Conservation (phyloP, 805 yeast species). For the Kuraishia capsulata region DNA sequence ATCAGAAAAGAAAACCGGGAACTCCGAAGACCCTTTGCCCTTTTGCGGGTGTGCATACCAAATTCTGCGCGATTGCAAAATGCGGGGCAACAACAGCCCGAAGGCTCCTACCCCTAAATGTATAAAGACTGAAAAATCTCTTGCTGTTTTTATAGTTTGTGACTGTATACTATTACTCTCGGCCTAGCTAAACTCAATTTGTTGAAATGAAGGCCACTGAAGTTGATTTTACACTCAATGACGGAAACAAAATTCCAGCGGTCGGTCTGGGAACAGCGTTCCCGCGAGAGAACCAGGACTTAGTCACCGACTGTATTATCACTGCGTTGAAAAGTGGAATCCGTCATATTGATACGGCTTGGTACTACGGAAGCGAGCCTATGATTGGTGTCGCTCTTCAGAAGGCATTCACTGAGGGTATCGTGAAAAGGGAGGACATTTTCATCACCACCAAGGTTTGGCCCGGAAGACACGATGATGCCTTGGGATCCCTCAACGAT, state of each 20-base stretch:
- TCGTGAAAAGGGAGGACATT: constrained; percentile 6
- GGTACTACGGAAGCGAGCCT: constrained; percentile 26
- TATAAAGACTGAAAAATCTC: too few relatives aligned
- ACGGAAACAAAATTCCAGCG: constrained; percentile 10
- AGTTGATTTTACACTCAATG: constrained; percentile 3
- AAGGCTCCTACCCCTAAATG: too few relatives aligned
- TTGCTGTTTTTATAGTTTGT: too few relatives aligned
- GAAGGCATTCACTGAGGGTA: constrained; percentile 5
- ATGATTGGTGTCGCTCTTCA: constrained; percentile 31
- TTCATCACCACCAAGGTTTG: constrained; percentile 13
- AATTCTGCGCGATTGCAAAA: too few relatives aligned
- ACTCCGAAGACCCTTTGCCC: too few relatives aligned
- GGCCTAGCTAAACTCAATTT: too few relatives aligned
- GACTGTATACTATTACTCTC: too few relatives aligned
- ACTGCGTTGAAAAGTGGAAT: constrained; percentile 27
- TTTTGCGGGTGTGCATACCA: too few relatives aligned
- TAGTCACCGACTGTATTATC: constrained; percentile 3
- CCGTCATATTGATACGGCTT: constrained; percentile 32
- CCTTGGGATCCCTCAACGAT: constrained; percentile 22
- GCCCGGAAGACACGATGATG: constrained; percentile 23
- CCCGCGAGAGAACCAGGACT: constrained; percentile 5
- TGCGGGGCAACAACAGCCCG: too few relatives aligned
- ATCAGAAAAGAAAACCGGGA: too few relatives aligned
- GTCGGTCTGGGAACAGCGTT: constrained; percentile 18
- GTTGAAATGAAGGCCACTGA: too few relatives aligned